Evolutionary conservation across 2,329 filamentous ascomycete genomes (phyloP).

Genomic region (Hortaea werneckii): DNA sequence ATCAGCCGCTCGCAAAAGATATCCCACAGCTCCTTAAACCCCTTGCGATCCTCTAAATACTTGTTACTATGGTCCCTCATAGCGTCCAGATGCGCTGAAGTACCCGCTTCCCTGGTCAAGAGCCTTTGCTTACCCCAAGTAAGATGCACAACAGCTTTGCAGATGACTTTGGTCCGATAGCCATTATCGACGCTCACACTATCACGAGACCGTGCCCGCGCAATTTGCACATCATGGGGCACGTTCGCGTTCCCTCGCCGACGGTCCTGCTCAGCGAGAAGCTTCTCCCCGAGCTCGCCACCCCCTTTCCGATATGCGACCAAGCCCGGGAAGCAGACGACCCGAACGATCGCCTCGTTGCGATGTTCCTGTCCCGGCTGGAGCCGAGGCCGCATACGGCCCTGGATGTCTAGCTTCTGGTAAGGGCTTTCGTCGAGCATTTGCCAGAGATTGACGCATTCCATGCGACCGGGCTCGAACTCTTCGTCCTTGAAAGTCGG

Average conservation of each 20-base stretch:
- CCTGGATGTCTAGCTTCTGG: constrained; percentile 9
- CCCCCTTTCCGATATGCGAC: constrained; percentile 20
- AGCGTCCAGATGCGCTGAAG: constrained; percentile 17
- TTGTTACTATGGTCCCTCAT: constrained; percentile 11
- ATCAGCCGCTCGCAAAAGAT: not conserved
- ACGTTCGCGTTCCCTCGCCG: not conserved
- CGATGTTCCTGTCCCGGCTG: constrained; percentile 5
- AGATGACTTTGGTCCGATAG: constrained; percentile 18
- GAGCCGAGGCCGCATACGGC: constrained; percentile 11
- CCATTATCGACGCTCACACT: constrained; percentile 12
- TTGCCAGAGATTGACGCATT: constrained; percentile 15
- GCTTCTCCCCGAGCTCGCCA: constrained; percentile 11
- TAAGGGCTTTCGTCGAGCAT: constrained; percentile 18
- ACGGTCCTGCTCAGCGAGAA: constrained; percentile 10
- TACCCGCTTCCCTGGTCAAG: constrained; percentile 22
- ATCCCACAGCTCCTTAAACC: constrained; percentile 18
- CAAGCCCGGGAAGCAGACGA: constrained; percentile 20
- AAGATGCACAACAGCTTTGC: constrained; percentile 19
- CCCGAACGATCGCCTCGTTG: constrained; percentile 18
- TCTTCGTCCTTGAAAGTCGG: constrained; percentile 24
- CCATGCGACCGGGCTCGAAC: constrained; percentile 20
- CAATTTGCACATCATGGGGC: constrained; percentile 2
- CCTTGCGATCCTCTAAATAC: constrained; percentile 28
- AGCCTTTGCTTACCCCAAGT: constrained; percentile 21
- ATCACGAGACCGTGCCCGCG: not conserved